phyloP scores from a whole-genome alignment of 2,329 filamentous ascomycete species.

The Tolypocladium guangdongense region DNA sequence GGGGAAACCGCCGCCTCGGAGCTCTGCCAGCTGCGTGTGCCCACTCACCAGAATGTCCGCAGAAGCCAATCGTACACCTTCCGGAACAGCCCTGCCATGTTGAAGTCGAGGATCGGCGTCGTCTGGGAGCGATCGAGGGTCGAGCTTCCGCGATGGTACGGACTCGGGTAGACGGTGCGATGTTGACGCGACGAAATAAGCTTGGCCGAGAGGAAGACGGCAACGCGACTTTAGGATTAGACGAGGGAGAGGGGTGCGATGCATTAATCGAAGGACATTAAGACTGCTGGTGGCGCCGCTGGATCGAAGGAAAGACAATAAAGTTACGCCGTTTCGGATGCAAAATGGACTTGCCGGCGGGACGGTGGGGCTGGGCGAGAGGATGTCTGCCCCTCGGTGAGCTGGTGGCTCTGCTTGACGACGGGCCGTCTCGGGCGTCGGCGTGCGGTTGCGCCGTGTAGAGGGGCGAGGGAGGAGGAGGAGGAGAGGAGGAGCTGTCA shows the following conservation, averaged over 20 bases:
- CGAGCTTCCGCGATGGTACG: neutral
- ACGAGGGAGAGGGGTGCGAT: neutral
- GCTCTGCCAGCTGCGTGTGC: neutral
- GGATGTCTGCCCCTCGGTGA: neutral
- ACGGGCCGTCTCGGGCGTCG: neutral
- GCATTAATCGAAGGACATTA: neutral
- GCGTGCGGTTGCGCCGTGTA: neutral
- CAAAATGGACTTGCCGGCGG: conserved; percentile 1
- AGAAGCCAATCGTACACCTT: conserved; percentile 97
- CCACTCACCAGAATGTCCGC: conserved; percentile 85
- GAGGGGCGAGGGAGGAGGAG: neutral
- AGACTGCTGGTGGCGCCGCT: neutral
- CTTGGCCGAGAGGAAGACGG: neutral
- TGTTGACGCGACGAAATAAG: neutral
- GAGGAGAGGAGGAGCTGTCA: conserved; percentile 1
- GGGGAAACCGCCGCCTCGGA: neutral
- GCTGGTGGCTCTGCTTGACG: neutral
- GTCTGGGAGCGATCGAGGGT: neutral
- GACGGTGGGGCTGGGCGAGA: conserved; percentile 1
- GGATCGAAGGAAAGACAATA: neutral
- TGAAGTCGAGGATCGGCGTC: conserved; percentile 4
- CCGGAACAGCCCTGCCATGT: conserved; percentile 86
- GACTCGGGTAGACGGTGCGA: neutral
- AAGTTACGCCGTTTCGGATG: conserved; percentile 1
- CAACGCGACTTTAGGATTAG: neutral